phyloP scores from a whole-genome alignment of 164 flowering plant species.

The Nymphaea colorata region DNA sequence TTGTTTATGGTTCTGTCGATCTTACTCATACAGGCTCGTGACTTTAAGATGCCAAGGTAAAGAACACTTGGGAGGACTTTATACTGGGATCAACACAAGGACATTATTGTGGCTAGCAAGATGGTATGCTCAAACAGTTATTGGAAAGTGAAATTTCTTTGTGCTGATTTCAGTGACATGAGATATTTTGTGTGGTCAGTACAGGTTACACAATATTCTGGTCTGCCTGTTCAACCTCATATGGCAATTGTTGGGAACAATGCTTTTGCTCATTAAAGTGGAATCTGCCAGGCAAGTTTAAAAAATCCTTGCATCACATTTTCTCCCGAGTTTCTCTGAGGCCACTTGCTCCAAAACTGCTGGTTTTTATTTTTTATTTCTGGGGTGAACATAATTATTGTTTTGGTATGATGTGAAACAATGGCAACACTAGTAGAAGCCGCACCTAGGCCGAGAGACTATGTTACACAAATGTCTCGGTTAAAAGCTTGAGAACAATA shows the following conservation, averaged over 20 bases:
- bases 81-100: constrained; percentile 61
- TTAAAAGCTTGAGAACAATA: too few species aligned
- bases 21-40: constrained; percentile 78
- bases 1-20: background rate
- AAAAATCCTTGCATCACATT: background rate
- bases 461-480: too few species aligned
- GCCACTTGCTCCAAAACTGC: too few species aligned
- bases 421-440: too few species aligned
- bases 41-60: constrained; percentile 68
- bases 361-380: too few species aligned
- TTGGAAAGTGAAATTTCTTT: too few species aligned
- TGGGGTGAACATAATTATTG: too few species aligned
- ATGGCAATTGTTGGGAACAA: constrained; percentile 97
- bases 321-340: too few species aligned
- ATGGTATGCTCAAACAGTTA: too few species aligned
- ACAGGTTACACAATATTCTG: constrained; percentile 81
- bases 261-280: constrained; percentile 99
- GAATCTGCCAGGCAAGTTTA: constrained; percentile 80
- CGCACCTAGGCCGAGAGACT: too few species aligned
- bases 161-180: too few species aligned
- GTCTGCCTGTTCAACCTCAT: constrained; percentile 81
- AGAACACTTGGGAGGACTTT: constrained; percentile 59
- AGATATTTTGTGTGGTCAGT: background rate
- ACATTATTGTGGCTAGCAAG: constrained; percentile 80
- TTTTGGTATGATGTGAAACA: too few species aligned